A percentile compares a stretch with the other conserved stretches of the same genome.
Evolutionary conservation across 2,329 filamentous ascomycete genomes (phyloP).

Genomic region (Pyrenophora teres): DNA sequence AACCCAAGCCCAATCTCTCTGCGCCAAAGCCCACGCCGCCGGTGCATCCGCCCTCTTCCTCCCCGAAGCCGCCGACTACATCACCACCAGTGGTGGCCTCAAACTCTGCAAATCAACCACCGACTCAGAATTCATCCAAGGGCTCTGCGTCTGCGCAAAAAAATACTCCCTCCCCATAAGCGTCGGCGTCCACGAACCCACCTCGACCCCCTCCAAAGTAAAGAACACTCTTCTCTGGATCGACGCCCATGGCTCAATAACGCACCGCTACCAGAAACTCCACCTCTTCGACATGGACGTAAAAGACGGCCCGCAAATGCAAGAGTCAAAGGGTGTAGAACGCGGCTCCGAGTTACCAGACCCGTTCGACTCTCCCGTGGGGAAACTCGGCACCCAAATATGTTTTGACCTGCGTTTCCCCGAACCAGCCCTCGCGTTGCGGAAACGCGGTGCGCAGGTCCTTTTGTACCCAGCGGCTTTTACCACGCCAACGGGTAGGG

Average conservation of each 20-base stretch:
- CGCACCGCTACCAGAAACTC: conserved; percentile 79
- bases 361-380: conserved; percentile 75
- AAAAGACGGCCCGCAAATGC: conserved; percentile 61
- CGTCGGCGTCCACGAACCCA: conserved; percentile 75
- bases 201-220: conserved; percentile 56
- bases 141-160: conserved; percentile 71
- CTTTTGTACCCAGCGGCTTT: conserved; percentile 90
- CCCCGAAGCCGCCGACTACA: conserved; percentile 86
- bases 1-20: conserved; percentile 72
- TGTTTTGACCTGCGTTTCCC: conserved; percentile 92
- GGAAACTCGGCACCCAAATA: conserved; percentile 77
- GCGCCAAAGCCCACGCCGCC: conserved; percentile 72
- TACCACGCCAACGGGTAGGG: conserved; percentile 79
- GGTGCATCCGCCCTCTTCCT: conserved; percentile 89
- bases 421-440: conserved; percentile 71
- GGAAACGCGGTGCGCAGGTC: conserved; percentile 70
- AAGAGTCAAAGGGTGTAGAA: conserved; percentile 71
- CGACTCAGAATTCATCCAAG: conserved; percentile 73
- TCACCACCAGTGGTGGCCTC: conserved; percentile 70
- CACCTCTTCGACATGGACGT: conserved; percentile 82
- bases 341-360: conserved; percentile 57
- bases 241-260: conserved; percentile 61
- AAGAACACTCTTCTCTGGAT: conserved; percentile 73
- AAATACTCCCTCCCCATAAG: conserved; percentile 71
- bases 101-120: conserved; percentile 70